A percentile compares a stretch with the other conserved stretches of the same genome.
phyloP scores from a whole-genome alignment of 208 protist genomes.

The Acanthamoeba triangularis region DNA sequence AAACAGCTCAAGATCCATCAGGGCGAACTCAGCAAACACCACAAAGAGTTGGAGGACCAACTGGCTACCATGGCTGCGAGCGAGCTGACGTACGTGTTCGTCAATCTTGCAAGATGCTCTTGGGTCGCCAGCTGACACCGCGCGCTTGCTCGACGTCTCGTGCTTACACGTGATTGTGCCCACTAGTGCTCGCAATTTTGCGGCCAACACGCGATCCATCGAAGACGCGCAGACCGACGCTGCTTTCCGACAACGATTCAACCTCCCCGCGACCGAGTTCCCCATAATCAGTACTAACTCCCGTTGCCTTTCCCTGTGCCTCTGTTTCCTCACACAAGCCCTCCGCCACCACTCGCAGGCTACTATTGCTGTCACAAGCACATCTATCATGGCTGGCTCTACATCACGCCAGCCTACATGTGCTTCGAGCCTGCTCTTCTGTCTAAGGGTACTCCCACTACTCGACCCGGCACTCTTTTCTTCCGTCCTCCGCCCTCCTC shows the following conservation, averaged over 20 bases:
- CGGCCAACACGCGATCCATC: constrained; percentile 21
- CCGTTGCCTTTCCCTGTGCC: not conserved
- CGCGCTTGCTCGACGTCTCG: not conserved
- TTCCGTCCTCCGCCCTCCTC: not conserved
- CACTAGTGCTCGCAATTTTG: constrained; percentile 57
- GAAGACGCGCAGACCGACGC: constrained; percentile 40
- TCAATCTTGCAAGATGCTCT: not conserved
- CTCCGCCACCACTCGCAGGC: not conserved
- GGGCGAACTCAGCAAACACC: not conserved
- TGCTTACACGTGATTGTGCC: too few species aligned
- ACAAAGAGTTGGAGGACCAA: not conserved
- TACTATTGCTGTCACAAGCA: constrained; percentile 68
- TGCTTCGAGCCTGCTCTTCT: constrained; percentile 49
- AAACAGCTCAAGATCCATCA: not conserved
- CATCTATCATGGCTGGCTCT: constrained; percentile 66
- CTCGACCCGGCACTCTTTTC: too few species aligned
- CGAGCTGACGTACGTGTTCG: not conserved
- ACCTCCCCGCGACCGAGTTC: constrained; percentile 50
- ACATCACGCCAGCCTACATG: constrained; percentile 48
- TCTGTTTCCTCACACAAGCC: not conserved
- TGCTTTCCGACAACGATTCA: constrained; percentile 29
- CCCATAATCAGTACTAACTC: constrained; percentile 4
- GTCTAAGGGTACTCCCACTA: not conserved
- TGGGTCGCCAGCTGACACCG: not conserved
- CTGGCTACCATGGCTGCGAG: not conserved